These are phyloP conservation scores for Lodderomyces metapsilosis DNA, from an alignment of 1,139 yeast species.

Conservation along the genomic window DNA sequence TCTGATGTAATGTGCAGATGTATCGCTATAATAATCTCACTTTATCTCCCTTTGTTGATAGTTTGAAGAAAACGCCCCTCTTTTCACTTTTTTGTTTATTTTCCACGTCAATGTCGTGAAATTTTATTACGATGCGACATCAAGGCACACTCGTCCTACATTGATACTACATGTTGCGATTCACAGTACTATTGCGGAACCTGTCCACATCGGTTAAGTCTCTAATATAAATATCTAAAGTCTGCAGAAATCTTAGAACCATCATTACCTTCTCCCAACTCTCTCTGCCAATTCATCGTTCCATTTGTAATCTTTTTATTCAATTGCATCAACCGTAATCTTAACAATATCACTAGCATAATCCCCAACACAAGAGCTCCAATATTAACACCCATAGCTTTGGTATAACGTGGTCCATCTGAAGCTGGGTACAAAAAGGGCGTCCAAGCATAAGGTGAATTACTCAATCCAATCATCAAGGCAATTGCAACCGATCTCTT, in stretches of 20 bases:
- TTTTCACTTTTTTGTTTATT: too few species aligned
- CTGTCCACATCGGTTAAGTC: too few species aligned
- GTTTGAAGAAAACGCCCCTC: too few species aligned
- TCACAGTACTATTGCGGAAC: too few species aligned
- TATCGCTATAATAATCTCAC: too few species aligned
- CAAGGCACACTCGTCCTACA: too few species aligned
- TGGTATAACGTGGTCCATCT: conserved; percentile 43
- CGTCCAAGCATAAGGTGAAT: conserved; percentile 56
- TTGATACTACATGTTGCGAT: too few species aligned
- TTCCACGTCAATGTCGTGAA: too few species aligned
- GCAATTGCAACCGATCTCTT: conserved; percentile 55
- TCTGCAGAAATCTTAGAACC: conserved; percentile 43
- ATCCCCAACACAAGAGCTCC: conserved; percentile 44
- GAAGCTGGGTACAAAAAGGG: conserved; percentile 45
- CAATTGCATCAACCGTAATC: conserved; percentile 35
- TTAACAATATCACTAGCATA: conserved; percentile 36
- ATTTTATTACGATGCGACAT: too few species aligned
- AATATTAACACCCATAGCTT: conserved; percentile 50
- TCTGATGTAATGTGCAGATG: too few species aligned
- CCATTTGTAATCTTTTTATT: conserved; percentile 46
- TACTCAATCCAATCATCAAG: too few species aligned
- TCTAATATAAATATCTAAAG: conserved; percentile 39
- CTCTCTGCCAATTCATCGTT: conserved; percentile 51
- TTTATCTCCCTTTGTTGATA: too few species aligned
- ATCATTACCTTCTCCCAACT: conserved; percentile 48